Evolutionary conservation across 192 early-diverging fungal genomes (phyloP), one percentile per base, ranked within the genome.

Genomic region (Backusella tuberculispora): DNA sequence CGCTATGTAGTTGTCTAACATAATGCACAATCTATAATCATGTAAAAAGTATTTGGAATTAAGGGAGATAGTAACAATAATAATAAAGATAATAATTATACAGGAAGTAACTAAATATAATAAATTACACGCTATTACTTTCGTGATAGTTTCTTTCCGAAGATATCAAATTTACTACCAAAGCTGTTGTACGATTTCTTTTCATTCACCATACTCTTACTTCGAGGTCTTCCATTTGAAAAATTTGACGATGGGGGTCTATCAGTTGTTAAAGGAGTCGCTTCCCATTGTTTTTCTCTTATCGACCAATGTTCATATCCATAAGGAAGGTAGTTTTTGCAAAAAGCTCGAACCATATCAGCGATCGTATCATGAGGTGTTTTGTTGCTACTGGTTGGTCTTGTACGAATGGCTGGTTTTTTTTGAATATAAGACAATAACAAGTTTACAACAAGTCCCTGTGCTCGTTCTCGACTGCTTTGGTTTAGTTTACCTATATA

Each of bases 291-390:
- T 13, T 60, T 60, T 60, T 60, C 53, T 60, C 8, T 26, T 60
- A 60, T 10, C 9, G 21, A 26, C 53, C 53, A 60, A 5, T 24
- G 24, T 8, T 60, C 53, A 26, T 60, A 60, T 26, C 53, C 53
- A 60, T 60, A 24, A 60, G 53, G 21, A 60, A 60, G 53, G 9
- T 60, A 60, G 8, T 26, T 60, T 60, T 24, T 60, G 21, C 53
- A 60, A 60, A 60, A 60, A 26, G 53, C 53, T 24, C 53, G 53
- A 60, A 26, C 53, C 53, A 60, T 60, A 60, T 60, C 53, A 12
- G 53, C 53, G 7, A 60, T 24, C 8, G 53, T 60, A 26, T 60
- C 53, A 24, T 24, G 53, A 1, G 53, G 53, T 60, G 26, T 12
- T 60, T 24, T 60, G 26, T 1, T 60, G 21, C 26, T 60, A 24